A percentile compares a stretch with the other conserved stretches of the same genome.
phyloP scores from a whole-genome alignment of 164 flowering plant genomes.

The Piper longum region DNA sequence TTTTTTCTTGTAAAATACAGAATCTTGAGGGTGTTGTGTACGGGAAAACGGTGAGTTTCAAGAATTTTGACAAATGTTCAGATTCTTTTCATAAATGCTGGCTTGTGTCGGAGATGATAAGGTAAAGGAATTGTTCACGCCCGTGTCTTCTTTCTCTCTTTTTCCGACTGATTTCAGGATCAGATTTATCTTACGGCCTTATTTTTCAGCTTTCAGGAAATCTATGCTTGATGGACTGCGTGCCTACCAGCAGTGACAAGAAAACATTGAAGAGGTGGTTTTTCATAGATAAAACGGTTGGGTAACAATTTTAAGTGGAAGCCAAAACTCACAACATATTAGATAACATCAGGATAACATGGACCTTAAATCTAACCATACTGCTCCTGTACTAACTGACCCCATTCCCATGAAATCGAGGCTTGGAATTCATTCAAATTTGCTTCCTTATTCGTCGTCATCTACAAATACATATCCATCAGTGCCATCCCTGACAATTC shows the following conservation, averaged over 20 bases:
- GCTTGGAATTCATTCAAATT: conserved; percentile 42
- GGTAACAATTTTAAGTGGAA: neutral
- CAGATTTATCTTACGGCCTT: neutral
- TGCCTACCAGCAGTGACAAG: conserved; percentile 35
- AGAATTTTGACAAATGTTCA: conserved; percentile 4
- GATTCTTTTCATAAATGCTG: conserved; percentile 7
- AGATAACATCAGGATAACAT: conserved; percentile 5
- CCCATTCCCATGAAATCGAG: conserved; percentile 55
- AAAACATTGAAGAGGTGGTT: conserved; percentile 55
- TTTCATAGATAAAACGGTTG: conserved; percentile 51
- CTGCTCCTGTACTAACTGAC: conserved; percentile 65
- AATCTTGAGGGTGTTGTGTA: neutral
- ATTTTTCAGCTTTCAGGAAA: conserved; percentile 27
- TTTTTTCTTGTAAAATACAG: neutral
- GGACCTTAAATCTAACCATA: conserved; percentile 34
- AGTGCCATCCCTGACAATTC: conserved; percentile 33
- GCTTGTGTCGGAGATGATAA: conserved; percentile 21
- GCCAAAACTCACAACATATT: neutral
- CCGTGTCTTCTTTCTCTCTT: too few relatives aligned
- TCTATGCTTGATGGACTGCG: conserved; percentile 45
- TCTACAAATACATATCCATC: conserved; percentile 29
- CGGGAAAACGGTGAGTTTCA: neutral
- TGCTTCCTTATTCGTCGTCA: conserved; percentile 29
- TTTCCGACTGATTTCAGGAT: neutral
- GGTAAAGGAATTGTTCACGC: conserved; percentile 4